Evolutionary conservation across 768 basidiomycete genomes (phyloP).

Genomic region (Russula compacta): DNA sequence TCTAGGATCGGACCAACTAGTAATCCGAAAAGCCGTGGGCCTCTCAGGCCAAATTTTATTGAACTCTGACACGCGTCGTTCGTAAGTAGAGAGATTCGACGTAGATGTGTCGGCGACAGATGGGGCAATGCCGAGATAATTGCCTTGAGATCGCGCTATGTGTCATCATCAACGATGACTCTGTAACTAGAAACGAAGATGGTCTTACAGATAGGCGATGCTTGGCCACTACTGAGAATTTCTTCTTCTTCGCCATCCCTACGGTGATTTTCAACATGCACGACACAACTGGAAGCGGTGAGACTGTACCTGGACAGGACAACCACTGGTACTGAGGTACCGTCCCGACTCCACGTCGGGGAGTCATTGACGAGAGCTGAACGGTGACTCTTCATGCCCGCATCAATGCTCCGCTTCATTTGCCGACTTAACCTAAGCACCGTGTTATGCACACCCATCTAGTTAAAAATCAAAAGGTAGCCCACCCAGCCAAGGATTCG

Average conservation of each 20-base stretch:
- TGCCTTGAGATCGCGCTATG: conserved; percentile 2
- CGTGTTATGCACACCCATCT: neutral
- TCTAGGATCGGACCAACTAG: conserved; percentile 48
- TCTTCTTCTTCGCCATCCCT: conserved; percentile 47
- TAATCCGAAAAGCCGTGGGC: conserved; percentile 34
- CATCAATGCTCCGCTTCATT: conserved; percentile 30
- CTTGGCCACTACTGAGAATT: conserved; percentile 69
- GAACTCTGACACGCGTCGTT: conserved; percentile 29
- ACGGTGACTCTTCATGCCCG: conserved; percentile 20
- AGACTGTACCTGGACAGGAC: conserved; percentile 33
- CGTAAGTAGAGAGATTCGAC: conserved; percentile 27
- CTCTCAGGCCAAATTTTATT: conserved; percentile 35
- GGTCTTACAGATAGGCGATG: conserved; percentile 55
- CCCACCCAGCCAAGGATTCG: conserved; percentile 42
- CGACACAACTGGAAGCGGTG: neutral
- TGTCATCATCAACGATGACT: neutral
- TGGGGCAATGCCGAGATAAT: conserved; percentile 8
- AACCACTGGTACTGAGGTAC: conserved; percentile 30
- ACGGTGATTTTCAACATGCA: neutral
- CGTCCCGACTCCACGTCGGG: conserved; percentile 15
- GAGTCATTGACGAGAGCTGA: conserved; percentile 16
- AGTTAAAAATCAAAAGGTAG: neutral
- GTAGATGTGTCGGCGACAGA: conserved; percentile 10
- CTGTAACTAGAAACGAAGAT: neutral
- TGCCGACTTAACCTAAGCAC: conserved; percentile 22